Conservation (phyloP, 2,329 filamentous ascomycete genomes). For the Cercospora brassicicola region DNA sequence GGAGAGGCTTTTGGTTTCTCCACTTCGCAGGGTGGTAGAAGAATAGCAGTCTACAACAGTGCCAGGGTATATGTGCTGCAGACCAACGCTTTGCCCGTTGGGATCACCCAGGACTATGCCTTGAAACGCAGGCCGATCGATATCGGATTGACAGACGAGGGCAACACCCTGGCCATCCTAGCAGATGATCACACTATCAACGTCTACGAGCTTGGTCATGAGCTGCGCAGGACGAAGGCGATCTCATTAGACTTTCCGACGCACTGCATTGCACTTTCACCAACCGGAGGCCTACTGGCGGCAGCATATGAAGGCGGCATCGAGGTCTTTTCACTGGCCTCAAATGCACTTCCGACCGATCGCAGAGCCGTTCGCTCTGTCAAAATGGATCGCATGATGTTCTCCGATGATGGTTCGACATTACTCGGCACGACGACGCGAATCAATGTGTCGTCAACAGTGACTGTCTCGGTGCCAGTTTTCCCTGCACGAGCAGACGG, state of each 20-base stretch:
- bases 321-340: constrained; percentile 74
- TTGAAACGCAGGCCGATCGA: constrained; percentile 72
- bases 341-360: constrained; percentile 51
- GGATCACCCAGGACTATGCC: constrained; percentile 71
- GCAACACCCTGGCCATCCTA: constrained; percentile 71
- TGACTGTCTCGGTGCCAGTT: constrained; percentile 40
- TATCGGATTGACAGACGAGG: constrained; percentile 76
- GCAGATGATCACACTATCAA: constrained; percentile 82
- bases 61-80: constrained; percentile 80
- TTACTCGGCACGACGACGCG: constrained; percentile 41
- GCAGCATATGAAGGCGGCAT: constrained; percentile 83
- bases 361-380: constrained; percentile 39
- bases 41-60: constrained; percentile 78
- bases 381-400: constrained; percentile 39
- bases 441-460: constrained; percentile 40
- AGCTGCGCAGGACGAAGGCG: constrained; percentile 64
- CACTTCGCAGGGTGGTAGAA: constrained; percentile 72
- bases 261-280: constrained; percentile 75
- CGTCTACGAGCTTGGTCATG: constrained; percentile 67
- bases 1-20: constrained; percentile 79
- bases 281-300: constrained; percentile 77
- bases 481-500: constrained; percentile 36
- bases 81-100: constrained; percentile 59
- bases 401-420: constrained; percentile 42
- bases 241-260: constrained; percentile 76